Percentiles rank a stretch among this genome's conserved stretches.
These are phyloP conservation scores for Coffea eugenioides DNA, from an alignment of 257 asterid species.

Conservation along the genomic window DNA sequence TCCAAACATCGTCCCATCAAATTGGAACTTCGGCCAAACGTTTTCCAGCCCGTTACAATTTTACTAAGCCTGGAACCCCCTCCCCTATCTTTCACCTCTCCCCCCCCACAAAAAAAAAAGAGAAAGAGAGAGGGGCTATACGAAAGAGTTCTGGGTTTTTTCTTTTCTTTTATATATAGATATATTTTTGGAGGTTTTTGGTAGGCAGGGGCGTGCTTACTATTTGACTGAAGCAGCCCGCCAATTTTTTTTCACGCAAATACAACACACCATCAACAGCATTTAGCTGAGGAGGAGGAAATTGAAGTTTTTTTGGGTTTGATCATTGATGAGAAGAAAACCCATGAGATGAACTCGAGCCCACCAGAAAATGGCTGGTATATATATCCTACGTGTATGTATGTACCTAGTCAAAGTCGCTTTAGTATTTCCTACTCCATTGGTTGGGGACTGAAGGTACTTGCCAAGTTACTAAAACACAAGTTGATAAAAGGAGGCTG, in stretches of 20 bases:
- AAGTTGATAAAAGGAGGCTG: neutral
- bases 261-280: neutral
- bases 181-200: conserved; percentile 13
- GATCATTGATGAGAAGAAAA: neutral
- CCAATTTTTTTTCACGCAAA: conserved; percentile 25
- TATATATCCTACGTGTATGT: neutral
- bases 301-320: conserved; percentile 8
- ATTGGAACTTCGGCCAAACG: conserved; percentile 81
- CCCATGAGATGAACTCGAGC: conserved; percentile 29
- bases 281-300: neutral
- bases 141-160: conserved; percentile 17
- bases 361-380: neutral
- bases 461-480: neutral
- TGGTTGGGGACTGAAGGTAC: neutral
- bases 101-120: too few relatives aligned
- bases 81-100: too few relatives aligned
- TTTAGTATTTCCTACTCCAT: conserved; percentile 6
- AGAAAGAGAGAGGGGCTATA: neutral
- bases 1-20: conserved; percentile 47
- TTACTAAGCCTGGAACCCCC: conserved; percentile 9
- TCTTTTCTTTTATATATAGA: conserved; percentile 12
- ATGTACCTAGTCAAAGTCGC: neutral
- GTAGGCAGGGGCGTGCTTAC: conserved; percentile 78
- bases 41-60: conserved; percentile 53
- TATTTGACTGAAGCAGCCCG: conserved; percentile 78